Base-by-base conservation (phyloP, 73 alveolate species). In the Paramecium tetraurelia region DNA sequence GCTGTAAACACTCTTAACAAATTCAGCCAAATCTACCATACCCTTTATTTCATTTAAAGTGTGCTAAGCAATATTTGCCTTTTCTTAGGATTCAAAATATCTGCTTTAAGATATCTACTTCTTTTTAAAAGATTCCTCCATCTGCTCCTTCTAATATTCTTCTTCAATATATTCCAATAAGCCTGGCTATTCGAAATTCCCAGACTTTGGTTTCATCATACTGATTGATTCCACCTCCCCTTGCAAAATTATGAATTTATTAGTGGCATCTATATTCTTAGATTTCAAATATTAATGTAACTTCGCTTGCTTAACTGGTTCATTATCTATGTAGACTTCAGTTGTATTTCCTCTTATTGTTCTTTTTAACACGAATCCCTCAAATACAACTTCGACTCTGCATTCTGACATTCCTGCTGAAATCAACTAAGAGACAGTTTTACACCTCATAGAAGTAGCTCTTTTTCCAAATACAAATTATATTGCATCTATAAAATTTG, bases 141-240 rank as follows among this genome's bases (percentile, higher is more conserved):
- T 92, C 14, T 76, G 58, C 31, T 89, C 97, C 80, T 97, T 98
- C 29, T 96, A 72, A 69, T 94, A 93, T 59, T 93, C 95, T 22
- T 97, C 97, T 96, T 97, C 99, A 20, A 97, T 75, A 92, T 95
- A 97, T 72, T 96, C 99, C 18, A 97, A 94, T 58, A 97, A 94
- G 20, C 99, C 99, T 21, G 90, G 89, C 14, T 96, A 92, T 94
- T 97, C 99, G 71, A 94, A 94, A 77, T 86, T 95, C 12, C 86
- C 85, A 9, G 97, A 97, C 92, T 96, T 97, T 22, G 98, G 98
- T 71, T 97, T 96, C 99, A 97, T 97, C 92, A 96, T 84, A 4
- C 99, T 94, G 6, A 97, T 97, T 76, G 96, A 93, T 93, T 97
- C 99, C 6, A 97, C 99, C 86, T 97, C 99, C 12, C 99, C 99